Percentiles rank a stretch among this genome's conserved stretches.
phyloP scores from a whole-genome alignment of 352 stramenopile genomes.

The Phytophthora litchii region DNA sequence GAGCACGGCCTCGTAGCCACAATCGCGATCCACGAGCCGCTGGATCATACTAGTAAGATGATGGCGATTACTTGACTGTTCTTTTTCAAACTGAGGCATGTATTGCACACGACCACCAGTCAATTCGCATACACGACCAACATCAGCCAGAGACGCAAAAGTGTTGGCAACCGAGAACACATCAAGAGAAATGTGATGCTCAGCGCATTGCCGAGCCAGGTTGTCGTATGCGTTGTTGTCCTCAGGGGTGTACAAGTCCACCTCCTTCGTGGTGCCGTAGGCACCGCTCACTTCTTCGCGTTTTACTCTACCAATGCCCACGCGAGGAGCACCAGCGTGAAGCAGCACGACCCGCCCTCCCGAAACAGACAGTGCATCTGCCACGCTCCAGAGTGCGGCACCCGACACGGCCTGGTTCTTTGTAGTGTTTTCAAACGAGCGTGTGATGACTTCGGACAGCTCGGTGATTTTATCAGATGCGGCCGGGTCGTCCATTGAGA shows the following conservation, averaged over 20 bases:
- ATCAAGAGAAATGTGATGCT: conserved; percentile 85
- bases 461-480: conserved; percentile 73
- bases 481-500: conserved; percentile 82
- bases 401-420: conserved; percentile 84
- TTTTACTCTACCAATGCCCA: conserved; percentile 80
- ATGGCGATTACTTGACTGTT: conserved; percentile 80
- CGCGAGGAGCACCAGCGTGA: conserved; percentile 71
- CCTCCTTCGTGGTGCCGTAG: conserved; percentile 87
- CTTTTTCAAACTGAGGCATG: conserved; percentile 89
- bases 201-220: conserved; percentile 68
- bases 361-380: conserved; percentile 64
- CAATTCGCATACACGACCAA: conserved; percentile 81
- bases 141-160: conserved; percentile 82
- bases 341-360: conserved; percentile 80
- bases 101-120: conserved; percentile 87
- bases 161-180: conserved; percentile 87
- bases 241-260: conserved; percentile 82
- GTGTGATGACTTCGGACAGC: conserved; percentile 70
- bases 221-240: conserved; percentile 73
- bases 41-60: conserved; percentile 80
- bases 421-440: conserved; percentile 67
- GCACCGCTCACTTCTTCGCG: conserved; percentile 78
- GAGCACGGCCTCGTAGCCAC: conserved; percentile 86
- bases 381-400: conserved; percentile 77
- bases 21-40: conserved; percentile 74